phyloP scores from a whole-genome alignment of 139 green algal species.

The Coelastrella sp. region DNA sequence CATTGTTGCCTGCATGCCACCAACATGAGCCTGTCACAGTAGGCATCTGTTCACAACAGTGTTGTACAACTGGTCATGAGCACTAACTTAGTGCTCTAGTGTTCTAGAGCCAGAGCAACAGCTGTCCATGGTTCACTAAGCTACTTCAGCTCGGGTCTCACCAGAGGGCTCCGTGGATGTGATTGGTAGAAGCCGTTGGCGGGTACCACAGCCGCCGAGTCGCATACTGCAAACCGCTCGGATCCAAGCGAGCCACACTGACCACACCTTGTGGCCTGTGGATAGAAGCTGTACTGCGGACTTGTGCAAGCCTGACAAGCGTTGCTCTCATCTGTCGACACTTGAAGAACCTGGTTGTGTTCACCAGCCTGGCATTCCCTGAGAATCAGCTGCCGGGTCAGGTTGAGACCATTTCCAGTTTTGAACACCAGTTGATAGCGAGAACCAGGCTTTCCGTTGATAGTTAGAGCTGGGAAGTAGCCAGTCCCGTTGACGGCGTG shows the following conservation, averaged over 20 bases:
- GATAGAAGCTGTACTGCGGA: constrained; percentile 32
- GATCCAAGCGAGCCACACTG: background rate
- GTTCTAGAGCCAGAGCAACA: no score
- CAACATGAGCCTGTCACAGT: no score
- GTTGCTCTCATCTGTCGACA: background rate
- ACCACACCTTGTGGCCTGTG: background rate
- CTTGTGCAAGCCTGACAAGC: background rate
- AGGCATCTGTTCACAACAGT: no score
- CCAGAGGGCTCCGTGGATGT: constrained; percentile 31
- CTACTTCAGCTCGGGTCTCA: background rate
- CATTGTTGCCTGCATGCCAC: no score
- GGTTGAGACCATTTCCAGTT: background rate
- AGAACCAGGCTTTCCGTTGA: background rate
- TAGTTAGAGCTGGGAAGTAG: background rate
- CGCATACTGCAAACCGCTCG: no score
- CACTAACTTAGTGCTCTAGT: no score
- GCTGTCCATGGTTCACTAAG: background rate
- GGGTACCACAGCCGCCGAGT: constrained; percentile 25
- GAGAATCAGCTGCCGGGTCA: background rate
- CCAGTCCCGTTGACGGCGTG: background rate
- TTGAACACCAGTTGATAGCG: constrained; percentile 8
- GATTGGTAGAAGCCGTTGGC: constrained; percentile 11
- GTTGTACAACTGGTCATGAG: background rate
- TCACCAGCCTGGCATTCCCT: constrained; percentile 11
- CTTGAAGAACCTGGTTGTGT: background rate